Base-by-base conservation (phyloP, 2,329 filamentous ascomycete genomes). In the Fusarium abutilonis region DNA sequence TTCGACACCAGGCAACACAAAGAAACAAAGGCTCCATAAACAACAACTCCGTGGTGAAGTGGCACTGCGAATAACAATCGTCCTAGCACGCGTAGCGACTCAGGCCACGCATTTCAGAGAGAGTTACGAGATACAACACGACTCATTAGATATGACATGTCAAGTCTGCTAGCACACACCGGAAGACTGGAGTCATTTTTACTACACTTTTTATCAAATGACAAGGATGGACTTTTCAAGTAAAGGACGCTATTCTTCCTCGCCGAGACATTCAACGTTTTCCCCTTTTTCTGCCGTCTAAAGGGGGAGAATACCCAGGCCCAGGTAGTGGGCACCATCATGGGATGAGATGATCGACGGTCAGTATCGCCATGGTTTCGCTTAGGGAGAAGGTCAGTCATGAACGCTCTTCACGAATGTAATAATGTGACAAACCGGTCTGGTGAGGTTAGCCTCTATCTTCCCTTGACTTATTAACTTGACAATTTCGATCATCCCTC, bases 71-170 rank as follows among this genome's bases (percentile, higher is more conserved):
- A 50, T 8, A 10, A 19, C 11, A 17, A 35, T 9, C 9, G 28
- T 29, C 28, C 8, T 48, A 21, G 15, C 11, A 34, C n/a, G 17
- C 13, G 23, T 19, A 44, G 26, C 8, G 10, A 28, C 21, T 31
- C 9, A 35, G 11, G 29, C 17, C 36, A 32, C n/a, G 46, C 36
- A 39, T 40, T 51, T 41, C 23, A 19, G 15, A 36, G 32, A 28
- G 14, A 41, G 45, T 53, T 39, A 44, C 15, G 32, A 31, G 15
- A 31, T 35, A 23, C 34, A 13, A n/a, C 11, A 17, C 39, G 36
- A 31, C 47, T 43, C 38, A 23, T 23, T 19, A 15, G 32, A 52
- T 52, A 41, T 66, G 60, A 66, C 49, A 39, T 41, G 46, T 66
- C 56, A 53, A 36, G 17, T 51, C 32, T 11, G 50, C 55, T 31